A percentile compares a stretch with the other conserved stretches of the same genome.
These are phyloP conservation scores for Punica granatum DNA, from an alignment of 345 rosid species.

Conservation along the genomic window DNA sequence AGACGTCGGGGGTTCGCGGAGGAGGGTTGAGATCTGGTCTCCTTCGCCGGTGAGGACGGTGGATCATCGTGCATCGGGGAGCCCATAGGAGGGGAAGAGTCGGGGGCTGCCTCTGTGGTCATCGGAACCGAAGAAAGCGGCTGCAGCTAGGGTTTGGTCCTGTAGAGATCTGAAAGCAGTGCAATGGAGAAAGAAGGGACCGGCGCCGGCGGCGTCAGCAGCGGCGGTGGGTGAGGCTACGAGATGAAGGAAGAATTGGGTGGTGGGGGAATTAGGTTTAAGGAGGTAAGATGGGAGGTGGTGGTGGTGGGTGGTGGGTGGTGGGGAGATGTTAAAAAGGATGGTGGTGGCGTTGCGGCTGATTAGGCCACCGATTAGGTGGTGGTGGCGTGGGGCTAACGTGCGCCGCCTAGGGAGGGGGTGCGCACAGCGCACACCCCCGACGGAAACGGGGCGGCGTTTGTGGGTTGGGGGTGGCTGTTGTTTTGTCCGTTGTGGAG, in stretches of 20 bases:
- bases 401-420: slow-evolving; percentile 33
- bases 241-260: slow-evolving; percentile 10
- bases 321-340: slow-evolving; percentile 7
- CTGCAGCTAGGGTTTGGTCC: neutral
- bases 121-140: slow-evolving; percentile 4
- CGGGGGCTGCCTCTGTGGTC: slow-evolving; percentile 12
- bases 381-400: slow-evolving; percentile 22
- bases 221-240: slow-evolving; percentile 9
- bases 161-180: neutral
- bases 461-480: neutral
- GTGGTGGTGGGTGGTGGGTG: slow-evolving; percentile 46
- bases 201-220: slow-evolving; percentile 7
- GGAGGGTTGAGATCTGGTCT: slow-evolving; percentile 21
- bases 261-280: slow-evolving; percentile 16
- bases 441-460: slow-evolving; percentile 5
- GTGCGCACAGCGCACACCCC: slow-evolving; percentile 13
- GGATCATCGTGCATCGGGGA: slow-evolving; percentile 21
- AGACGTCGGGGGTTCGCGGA: slow-evolving; percentile 58
- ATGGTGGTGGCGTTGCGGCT: slow-evolving; percentile 32
- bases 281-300: slow-evolving; percentile 24
- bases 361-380: slow-evolving; percentile 23
- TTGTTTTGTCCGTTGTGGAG: neutral
- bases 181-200: neutral
- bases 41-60: slow-evolving; percentile 26
- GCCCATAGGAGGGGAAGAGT: slow-evolving; percentile 7